Base-by-base conservation (phyloP, 495 filamentous ascomycete genomes). In the Aspergillus taichungensis region DNA sequence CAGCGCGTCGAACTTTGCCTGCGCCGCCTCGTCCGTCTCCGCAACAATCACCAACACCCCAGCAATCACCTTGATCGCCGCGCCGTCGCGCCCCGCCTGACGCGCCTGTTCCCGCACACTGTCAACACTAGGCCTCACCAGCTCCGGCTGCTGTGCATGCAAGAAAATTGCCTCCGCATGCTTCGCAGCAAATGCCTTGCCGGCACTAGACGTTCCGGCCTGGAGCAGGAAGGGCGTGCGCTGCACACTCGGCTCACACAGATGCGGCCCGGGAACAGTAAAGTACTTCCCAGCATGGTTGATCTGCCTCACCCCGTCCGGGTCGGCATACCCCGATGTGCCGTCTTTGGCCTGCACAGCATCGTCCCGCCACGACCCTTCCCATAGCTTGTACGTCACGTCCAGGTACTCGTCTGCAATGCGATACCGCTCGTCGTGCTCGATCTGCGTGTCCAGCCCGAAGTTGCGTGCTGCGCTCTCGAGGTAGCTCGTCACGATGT, bases 211-310 rank as follows among this genome's bases (percentile, higher is more conserved):
- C 0, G 78, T 78, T 2, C 80, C 80, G 10, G 82, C 82, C 55
- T 84, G 81, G 12, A 83, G 56, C 5, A 84, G 46, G 30, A 86
- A 66, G 6, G 82, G 82, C n/a, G 80, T 83, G 3, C 81, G 66
- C 57, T 86, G 82, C 9, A 76, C 77, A 45, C 70, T 75, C 1
- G 82, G 82, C 51, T 82, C 74, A 31, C 73, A 76, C 51, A 84
- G 76, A 56, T 83, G 78, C 34, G 79, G 80, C 0, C 81, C 82
- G 0, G 79, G 80, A 0, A 86, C 77, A 1, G 60, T 60, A 64
- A 82, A 84, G 63, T 77, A 83, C 50, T 80, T 78, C 3, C 83
- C 82, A 14, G 66, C 50, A 62, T 86, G 82, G 54, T 84, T 73
- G 59, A 87, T 85, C 49, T 76, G 57, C 10, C 79, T 60, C 11